A percentile compares a stretch with the other conserved stretches of the same genome.
These are phyloP conservation scores for Aureobasidium mangrovei DNA, from an alignment of 2,329 filamentous ascomycete genomes.

Conservation along the genomic window DNA sequence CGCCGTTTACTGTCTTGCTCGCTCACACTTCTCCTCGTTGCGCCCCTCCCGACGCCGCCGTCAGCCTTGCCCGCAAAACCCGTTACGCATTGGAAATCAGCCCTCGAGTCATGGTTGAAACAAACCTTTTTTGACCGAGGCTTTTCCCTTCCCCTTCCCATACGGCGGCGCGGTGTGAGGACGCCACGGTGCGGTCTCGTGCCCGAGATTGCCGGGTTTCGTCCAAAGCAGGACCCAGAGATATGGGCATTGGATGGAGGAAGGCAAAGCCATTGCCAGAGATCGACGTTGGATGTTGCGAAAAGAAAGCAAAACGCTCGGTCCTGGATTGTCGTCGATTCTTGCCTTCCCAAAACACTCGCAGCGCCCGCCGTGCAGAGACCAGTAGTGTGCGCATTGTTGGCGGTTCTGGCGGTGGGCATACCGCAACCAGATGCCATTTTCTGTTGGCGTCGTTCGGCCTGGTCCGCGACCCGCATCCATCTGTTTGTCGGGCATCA, in stretches of 20 bases:
- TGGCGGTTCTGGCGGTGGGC: conserved; percentile 1
- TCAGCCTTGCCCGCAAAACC: conserved; percentile 12
- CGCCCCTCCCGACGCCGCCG: not conserved
- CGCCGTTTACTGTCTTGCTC: not conserved
- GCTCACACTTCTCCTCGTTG: too few relatives aligned
- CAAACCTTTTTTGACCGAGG: conserved; percentile 5
- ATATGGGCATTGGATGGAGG: not conserved
- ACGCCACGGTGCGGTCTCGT: not conserved
- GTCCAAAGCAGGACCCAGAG: not conserved
- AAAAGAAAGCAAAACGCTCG: conserved; percentile 11
- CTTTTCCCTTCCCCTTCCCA: conserved; percentile 1
- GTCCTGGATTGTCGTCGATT: not conserved
- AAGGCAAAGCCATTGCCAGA: not conserved
- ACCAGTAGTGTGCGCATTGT: not conserved
- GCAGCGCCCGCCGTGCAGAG: not conserved
- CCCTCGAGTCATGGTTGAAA: conserved; percentile 10
- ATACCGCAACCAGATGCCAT: not conserved
- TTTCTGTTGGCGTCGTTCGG: conserved; percentile 1
- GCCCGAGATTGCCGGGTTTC: conserved; percentile 11
- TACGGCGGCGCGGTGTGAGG: conserved; percentile 1
- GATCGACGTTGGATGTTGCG: conserved; percentile 12
- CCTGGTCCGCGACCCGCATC: conserved; percentile 7
- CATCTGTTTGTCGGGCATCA: conserved; percentile 11
- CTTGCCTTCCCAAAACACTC: conserved; percentile 4
- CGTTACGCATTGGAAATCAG: conserved; percentile 1